Conservation (phyloP, 2,329 filamentous ascomycete genomes). For the Fusarium keratoplasticum region DNA sequence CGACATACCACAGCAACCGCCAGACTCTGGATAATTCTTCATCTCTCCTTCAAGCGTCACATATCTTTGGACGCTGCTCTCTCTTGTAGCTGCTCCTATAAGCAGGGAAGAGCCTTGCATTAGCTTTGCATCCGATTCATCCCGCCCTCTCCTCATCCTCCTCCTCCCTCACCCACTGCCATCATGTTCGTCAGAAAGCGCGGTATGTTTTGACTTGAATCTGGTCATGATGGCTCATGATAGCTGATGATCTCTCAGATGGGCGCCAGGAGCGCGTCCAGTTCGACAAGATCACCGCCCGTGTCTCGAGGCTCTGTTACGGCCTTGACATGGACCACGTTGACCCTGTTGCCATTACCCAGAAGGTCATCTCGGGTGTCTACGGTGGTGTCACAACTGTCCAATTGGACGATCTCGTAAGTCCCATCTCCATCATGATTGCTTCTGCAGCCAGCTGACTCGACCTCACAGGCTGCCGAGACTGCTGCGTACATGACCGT, state of each 20-base stretch:
- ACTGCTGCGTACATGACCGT: constrained; percentile 99
- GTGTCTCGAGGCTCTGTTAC: constrained; percentile 97
- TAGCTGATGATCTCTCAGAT: constrained; percentile 64
- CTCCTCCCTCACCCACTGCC: constrained; percentile 42
- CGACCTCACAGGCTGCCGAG: constrained; percentile 81
- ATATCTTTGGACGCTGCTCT: constrained; percentile 34
- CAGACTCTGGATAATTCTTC: constrained; percentile 22
- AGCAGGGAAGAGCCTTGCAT: constrained; percentile 42
- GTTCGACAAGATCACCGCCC: constrained; percentile 99
- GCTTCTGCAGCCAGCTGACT: constrained; percentile 12
- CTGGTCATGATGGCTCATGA: not conserved
- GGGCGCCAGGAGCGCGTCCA: constrained; percentile 99
- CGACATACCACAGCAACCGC: constrained; percentile 37
- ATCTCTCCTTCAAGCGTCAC: constrained; percentile 31
- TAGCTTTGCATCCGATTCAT: constrained; percentile 31
- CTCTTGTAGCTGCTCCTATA: constrained; percentile 39
- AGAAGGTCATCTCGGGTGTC: constrained; percentile 99
- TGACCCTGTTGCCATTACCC: constrained; percentile 96
- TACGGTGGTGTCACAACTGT: constrained; percentile 98
- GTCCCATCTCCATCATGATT: constrained; percentile 49
- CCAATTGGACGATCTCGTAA: constrained; percentile 95
- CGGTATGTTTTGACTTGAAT: constrained; percentile 57
- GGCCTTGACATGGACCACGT: constrained; percentile 95
- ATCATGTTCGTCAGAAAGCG: constrained; percentile 74
- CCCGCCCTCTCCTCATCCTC: constrained; percentile 33